Conservation (phyloP, 768 basidiomycete genomes). For the Panaeolus cyanescens region DNA sequence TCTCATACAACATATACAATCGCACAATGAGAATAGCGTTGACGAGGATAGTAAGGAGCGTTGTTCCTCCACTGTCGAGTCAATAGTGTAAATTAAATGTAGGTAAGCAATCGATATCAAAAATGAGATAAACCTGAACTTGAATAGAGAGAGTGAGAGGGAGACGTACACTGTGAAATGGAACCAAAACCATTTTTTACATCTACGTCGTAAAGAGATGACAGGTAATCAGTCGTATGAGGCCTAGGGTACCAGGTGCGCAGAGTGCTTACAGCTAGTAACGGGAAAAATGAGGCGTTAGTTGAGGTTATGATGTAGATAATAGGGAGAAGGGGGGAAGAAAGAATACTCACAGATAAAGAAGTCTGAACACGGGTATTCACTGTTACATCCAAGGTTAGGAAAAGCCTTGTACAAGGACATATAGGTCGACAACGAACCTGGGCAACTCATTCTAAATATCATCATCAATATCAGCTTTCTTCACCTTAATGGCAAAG, state of each 20-base stretch:
- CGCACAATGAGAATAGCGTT: not conserved
- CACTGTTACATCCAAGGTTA: not conserved
- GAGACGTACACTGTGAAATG: not conserved
- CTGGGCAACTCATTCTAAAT: not conserved
- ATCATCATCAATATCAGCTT: too few species aligned
- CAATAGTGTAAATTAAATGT: too few species aligned
- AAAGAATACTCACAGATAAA: not conserved
- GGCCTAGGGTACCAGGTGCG: too few species aligned
- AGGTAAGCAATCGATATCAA: too few species aligned
- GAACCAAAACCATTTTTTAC: conserved; percentile 3
- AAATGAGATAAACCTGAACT: too few species aligned
- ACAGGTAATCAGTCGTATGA: too few species aligned
- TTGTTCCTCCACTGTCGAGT: not conserved
- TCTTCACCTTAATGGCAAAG: too few species aligned
- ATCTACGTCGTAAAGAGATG: not conserved
- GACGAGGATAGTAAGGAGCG: not conserved
- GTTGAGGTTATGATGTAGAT: too few species aligned
- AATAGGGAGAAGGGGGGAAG: too few species aligned
- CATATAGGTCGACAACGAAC: not conserved
- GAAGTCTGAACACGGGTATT: not conserved
- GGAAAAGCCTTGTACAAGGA: too few species aligned
- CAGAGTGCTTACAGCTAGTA: too few species aligned
- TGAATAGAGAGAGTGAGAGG: not conserved
- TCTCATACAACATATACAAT: not conserved
- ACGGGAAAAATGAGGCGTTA: too few species aligned